Conservation (phyloP, 108 stramenopile genomes). For the Schizochytrium sp. region DNA sequence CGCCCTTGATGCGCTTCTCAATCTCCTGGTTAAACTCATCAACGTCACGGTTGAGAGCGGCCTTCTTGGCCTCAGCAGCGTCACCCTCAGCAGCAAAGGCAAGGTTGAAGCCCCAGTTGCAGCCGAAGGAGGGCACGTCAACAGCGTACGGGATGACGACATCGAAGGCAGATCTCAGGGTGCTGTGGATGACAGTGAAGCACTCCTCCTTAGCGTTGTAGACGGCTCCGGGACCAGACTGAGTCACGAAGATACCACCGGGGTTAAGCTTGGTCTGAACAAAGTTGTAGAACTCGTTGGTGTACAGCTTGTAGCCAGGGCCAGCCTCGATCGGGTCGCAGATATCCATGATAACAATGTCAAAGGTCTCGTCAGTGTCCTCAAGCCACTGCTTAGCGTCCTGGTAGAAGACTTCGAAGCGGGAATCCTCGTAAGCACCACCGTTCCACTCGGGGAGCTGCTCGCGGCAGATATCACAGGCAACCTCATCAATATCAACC, state of each 20-base stretch:
- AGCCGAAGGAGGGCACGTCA: slow-evolving; percentile 86
- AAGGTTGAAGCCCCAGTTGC: slow-evolving; percentile 90
- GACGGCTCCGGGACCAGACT: slow-evolving; percentile 80
- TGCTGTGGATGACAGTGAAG: slow-evolving; percentile 85
- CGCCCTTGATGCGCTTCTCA: slow-evolving; percentile 60
- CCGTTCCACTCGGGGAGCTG: slow-evolving; percentile 83
- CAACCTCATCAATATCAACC: slow-evolving; percentile 85
- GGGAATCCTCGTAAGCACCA: slow-evolving; percentile 80
- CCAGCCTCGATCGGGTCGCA: slow-evolving; percentile 79
- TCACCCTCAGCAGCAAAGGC: slow-evolving; percentile 71
- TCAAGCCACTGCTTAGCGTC: slow-evolving; percentile 71
- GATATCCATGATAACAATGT: slow-evolving; percentile 88
- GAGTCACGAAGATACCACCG: slow-evolving; percentile 86
- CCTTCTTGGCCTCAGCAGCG: background rate
- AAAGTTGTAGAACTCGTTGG: slow-evolving; percentile 87
- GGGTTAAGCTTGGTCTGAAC: slow-evolving; percentile 68
- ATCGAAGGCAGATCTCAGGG: slow-evolving; percentile 82
- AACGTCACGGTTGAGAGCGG: background rate
- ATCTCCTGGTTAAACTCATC: slow-evolving; percentile 64
- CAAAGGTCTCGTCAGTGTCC: slow-evolving; percentile 73
- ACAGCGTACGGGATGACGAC: slow-evolving; percentile 84
- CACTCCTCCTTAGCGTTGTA: slow-evolving; percentile 75
- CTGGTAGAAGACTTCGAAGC: slow-evolving; percentile 76
- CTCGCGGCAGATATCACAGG: slow-evolving; percentile 80
- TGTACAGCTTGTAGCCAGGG: slow-evolving; percentile 81